Percentiles rank a stretch among this genome's conserved stretches.
phyloP scores from a whole-genome alignment of 73 alveolate species.

The Blepharisma japonicum region DNA sequence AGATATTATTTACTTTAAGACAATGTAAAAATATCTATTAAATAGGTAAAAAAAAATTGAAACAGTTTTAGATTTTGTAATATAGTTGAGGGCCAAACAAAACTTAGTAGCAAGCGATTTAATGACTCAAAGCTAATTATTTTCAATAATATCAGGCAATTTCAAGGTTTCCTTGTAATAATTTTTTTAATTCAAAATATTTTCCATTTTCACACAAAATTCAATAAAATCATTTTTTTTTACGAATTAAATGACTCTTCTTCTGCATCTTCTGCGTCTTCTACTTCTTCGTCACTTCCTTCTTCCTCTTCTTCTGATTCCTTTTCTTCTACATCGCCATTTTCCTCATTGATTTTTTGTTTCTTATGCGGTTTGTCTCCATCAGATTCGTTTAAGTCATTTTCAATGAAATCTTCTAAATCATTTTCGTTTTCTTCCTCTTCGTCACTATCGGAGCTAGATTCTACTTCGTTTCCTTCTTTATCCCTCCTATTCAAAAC shows the following conservation, averaged over 20 bases:
- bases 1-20: no score
- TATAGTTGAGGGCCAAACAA: no score
- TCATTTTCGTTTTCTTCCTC: constrained; percentile 43
- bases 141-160: no score
- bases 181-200: no score
- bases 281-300: constrained; percentile 3
- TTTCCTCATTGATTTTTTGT: constrained; percentile 26
- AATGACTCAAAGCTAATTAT: no score
- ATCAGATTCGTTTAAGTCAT: constrained; percentile 6
- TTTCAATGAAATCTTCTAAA: constrained; percentile 9
- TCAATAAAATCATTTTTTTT: no score
- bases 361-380: constrained; percentile 32
- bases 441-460: constrained; percentile 36
- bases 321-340: constrained; percentile 29
- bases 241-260: not conserved
- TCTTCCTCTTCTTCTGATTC: constrained; percentile 29
- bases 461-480: constrained; percentile 43
- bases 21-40: no score
- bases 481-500: constrained; percentile 41
- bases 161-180: no score
- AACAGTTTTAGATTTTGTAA: no score
- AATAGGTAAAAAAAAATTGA: no score
- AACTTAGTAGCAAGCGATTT: no score
- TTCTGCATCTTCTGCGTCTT: constrained; percentile 32
- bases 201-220: no score